Conservation (phyloP, 495 filamentous ascomycete species). For the Astrothelium subdiscretum region DNA sequence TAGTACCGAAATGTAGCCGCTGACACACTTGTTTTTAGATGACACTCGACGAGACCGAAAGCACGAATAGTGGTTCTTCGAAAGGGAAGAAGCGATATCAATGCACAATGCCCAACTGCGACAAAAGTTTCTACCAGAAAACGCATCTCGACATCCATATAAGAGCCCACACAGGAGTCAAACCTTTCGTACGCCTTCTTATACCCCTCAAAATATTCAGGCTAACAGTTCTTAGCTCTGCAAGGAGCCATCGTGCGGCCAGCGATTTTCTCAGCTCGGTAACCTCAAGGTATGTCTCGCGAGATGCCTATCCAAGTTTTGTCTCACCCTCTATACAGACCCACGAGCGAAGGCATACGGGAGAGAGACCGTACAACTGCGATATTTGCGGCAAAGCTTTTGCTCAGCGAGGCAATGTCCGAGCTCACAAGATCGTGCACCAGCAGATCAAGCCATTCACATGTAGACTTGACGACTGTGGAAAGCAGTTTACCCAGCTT, state of each 20-base stretch:
- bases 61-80: not conserved
- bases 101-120: slow-evolving; percentile 64
- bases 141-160: slow-evolving; percentile 89
- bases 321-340: slow-evolving; percentile 40
- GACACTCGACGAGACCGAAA: not conserved
- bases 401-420: slow-evolving; percentile 76
- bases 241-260: slow-evolving; percentile 60
- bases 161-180: slow-evolving; percentile 79
- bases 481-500: slow-evolving; percentile 76
- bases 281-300: slow-evolving; percentile 61
- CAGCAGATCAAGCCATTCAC: slow-evolving; percentile 63
- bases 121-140: slow-evolving; percentile 80
- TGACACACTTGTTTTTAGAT: not conserved
- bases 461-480: slow-evolving; percentile 70
- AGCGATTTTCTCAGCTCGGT: slow-evolving; percentile 76
- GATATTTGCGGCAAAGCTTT: slow-evolving; percentile 72
- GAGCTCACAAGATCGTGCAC: slow-evolving; percentile 78
- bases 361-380: slow-evolving; percentile 77
- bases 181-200: slow-evolving; percentile 64
- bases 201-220: not conserved
- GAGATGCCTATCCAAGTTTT: not conserved
- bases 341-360: slow-evolving; percentile 75
- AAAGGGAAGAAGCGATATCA: slow-evolving; percentile 54
- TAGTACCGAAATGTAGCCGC: not conserved
- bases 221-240: slow-evolving; percentile 43